Evolutionary conservation across 1,284 basidiomycete species (phyloP), one percentile per base, ranked within the genome.

Genomic region (Termitomyces sp.): DNA sequence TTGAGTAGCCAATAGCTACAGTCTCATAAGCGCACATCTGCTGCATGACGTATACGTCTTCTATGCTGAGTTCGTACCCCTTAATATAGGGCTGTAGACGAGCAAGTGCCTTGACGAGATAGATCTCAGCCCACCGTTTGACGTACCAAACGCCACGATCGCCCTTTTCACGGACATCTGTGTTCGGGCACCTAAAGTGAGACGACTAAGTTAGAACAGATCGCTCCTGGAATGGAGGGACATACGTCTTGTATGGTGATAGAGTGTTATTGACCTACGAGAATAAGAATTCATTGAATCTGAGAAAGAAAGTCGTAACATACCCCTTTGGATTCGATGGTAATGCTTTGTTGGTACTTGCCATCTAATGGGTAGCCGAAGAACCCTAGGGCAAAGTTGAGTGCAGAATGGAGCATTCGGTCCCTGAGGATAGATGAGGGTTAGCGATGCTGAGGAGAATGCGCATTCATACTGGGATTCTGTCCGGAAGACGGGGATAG

Each of bases 11-110:
- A 13, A 96, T 78, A 0, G 92, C 88, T 39, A 94, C 92, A 2
- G 94, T 96, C 86, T 94, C 92, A 63, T 93, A 94, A 6, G 90
- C 84, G 65, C 92, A 94, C 68, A 88, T 76, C 67, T 90, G 83
- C 63, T 91, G 88, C 75, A 90, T 79, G 6, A 73, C 76, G 58
- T 83, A 88, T 1, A 89, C 75, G 64, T 95, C 92, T 61, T 86
- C 81, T 40, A 86, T 78, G 7, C 77, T 78, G 40, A 95, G 67
- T 8, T 84, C 74, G 55, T 86, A 86, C 0, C 92, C 93, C 2
- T 77, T 61, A 43, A 88, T 64, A 60, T 82, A 70, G 15, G 73
- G 70, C 55, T 83, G 76, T 6, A 95, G 67, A n/a, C 93, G 78
- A 52, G 75, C 70, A 33, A 72, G 73, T 0, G 93, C 89, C 45